Evolutionary conservation across 2,329 filamentous ascomycete species (phyloP), one percentile per base, ranked within the genome.

Genomic region (Colletotrichum sp.): DNA sequence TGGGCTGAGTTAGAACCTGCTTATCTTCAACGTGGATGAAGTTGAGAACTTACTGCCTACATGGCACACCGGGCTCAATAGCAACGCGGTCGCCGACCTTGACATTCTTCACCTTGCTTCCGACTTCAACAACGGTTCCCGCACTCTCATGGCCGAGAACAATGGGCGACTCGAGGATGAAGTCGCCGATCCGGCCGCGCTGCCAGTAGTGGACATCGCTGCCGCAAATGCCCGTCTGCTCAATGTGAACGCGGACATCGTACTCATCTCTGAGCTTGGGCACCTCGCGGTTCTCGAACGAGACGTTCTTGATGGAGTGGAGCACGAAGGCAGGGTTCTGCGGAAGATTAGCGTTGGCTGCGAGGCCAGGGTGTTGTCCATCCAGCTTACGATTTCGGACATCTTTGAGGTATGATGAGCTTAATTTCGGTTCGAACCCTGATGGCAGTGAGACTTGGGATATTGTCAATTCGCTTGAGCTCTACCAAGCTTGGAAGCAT

Each of bases 291-390:
- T 88, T 81, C 78, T 89, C 86, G 64, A 90, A 86, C 10, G 81
- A 81, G 66, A 88, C 85, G 34, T 87, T 82, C 76, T 87, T 84
- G 67, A 89, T 79, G 7, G 85, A 84, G 55, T 84, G 84, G 15
- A 90, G 84, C 55, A 89, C 88, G 76, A 89, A 88, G 9, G 88
- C 85, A 1, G 82, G 86, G 78, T 88, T 90, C 83, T 85, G 32
- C 32, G 5, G 28, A 36, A 55, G 2, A 12, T 71, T 36, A 74
- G 67, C 13, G 28, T 43, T 30, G n/a, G 69, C 15, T 30, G 36
- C 26, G 6, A 13, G 21, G 43, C 21, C 36, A 2, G 34, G 15
- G n/a, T 13, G 6, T 28, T 16, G 21, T 8, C 9, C 3, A 28
- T 24, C 52, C 7, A 10, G 28, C 67, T 71, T 64, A 72, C 72